Base-by-base conservation (phyloP, 2,329 filamentous ascomycete genomes). In the Sarocladiaceae sp. region DNA sequence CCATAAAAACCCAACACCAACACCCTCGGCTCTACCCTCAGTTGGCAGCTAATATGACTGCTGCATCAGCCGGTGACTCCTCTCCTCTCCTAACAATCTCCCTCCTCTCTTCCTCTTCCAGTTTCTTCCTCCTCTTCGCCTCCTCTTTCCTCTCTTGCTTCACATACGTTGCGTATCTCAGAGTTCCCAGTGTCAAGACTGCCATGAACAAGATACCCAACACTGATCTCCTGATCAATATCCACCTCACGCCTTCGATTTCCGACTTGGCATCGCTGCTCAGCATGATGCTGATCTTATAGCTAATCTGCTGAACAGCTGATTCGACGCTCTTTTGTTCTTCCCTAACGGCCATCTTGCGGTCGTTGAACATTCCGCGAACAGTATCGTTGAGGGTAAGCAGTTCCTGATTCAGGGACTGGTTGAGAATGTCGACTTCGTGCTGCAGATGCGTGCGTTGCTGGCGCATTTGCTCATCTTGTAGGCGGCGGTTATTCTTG, bases 351-450 rank as follows among this genome's bases (percentile, higher is more conserved):
- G 84, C 82, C 88, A 97, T 96, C 66, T 93, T 94, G 39, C 95
- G 83, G 66, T 99, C 93, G 64, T 97, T 93, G 66, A 97, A 97
- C 79, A 97, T 87, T 53, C 90, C 93, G 66, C 92, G 90, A n/a
- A 97, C 79, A 52, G 92, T 90, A 64, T 99, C 93, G 61, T 90
- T 94, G 54, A 97, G 74, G 29, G 82, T 87, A 52, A 84, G 72
- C 23, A 92, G 77, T 65, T 97, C 92, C 68, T 97, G 92, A 29
- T 84, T 88, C 54, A 97, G 75, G 46, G 86, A 82, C 72, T 97
- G 94, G 52, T 82, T 85, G 52, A 97, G 68, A 17, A 96, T 96
- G 66, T 99, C 94, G n/a, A 92, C 85, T 67, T 97, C 94, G 66
- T 97, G 92, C 72, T 97, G 91, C 58, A 99, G 70, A 47, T 92